These are phyloP conservation scores for Nannizzia gypsea DNA, from an alignment of 2,329 filamentous ascomycete species.

Conservation along the genomic window DNA sequence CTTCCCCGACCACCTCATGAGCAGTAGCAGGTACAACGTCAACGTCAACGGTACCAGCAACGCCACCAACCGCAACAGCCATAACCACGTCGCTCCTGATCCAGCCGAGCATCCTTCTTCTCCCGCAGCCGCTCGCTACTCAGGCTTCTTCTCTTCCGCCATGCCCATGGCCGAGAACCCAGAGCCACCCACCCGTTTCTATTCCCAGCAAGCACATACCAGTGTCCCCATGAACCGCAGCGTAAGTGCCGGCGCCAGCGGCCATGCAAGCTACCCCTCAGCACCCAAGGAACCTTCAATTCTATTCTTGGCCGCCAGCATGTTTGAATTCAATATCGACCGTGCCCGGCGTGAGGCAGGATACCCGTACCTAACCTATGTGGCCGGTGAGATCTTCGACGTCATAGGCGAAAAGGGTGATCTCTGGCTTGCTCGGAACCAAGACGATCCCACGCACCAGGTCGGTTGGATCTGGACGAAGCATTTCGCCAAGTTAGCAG, in stretches of 20 bases:
- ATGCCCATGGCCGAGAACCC: constrained; percentile 64
- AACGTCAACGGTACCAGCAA: constrained; percentile 8
- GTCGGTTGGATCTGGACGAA: constrained; percentile 99
- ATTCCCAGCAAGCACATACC: constrained; percentile 11
- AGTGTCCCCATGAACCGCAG: constrained; percentile 12
- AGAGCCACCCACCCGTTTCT: constrained; percentile 2
- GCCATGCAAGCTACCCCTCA: constrained; percentile 20
- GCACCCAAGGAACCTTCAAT: constrained; percentile 42
- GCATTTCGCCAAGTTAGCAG: constrained; percentile 60
- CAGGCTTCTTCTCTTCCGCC: constrained; percentile 75
- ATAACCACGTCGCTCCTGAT: constrained; percentile 15
- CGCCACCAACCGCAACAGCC: constrained; percentile 5
- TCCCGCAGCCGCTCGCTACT: constrained; percentile 46
- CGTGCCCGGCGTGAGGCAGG: constrained; percentile 83
- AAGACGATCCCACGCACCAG: constrained; percentile 67
- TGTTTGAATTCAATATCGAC: constrained; percentile 96
- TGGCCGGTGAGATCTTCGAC: constrained; percentile 86
- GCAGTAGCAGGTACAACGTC: constrained; percentile 9
- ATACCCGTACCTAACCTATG: constrained; percentile 91
- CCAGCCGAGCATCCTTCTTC: constrained; percentile 22
- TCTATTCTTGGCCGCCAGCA: constrained; percentile 79
- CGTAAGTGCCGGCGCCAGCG: not conserved
- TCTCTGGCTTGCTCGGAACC: constrained; percentile 93
- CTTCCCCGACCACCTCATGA: constrained; percentile 22
- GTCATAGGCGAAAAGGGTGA: constrained; percentile 95